phyloP scores from a whole-genome alignment of 2,329 filamentous ascomycete genomes.

The Eutypa lata region DNA sequence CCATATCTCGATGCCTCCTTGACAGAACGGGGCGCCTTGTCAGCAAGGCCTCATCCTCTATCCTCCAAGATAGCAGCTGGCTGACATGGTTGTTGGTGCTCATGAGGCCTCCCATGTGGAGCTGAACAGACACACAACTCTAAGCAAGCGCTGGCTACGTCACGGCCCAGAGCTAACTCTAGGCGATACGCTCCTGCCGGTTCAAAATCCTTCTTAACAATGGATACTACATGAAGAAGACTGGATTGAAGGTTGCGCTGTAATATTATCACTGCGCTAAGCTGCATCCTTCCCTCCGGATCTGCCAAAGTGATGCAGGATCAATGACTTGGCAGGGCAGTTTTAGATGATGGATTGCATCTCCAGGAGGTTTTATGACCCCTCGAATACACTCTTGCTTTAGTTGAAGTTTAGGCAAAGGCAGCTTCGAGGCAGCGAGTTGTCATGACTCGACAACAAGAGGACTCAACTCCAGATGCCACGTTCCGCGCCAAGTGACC shows the following conservation, averaged over 20 bases:
- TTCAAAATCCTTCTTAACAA: background rate
- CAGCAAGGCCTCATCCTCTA: no score
- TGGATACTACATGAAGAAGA: background rate
- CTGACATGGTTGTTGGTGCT: no score
- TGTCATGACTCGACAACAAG: slow-evolving; percentile 23
- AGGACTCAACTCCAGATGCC: slow-evolving; percentile 23
- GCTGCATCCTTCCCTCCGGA: slow-evolving; percentile 16
- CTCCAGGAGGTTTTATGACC: slow-evolving; percentile 24
- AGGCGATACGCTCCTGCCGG: no score
- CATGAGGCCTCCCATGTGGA: no score
- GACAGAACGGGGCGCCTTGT: no score
- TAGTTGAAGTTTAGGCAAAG: slow-evolving; percentile 16
- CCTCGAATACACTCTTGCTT: slow-evolving; percentile 18
- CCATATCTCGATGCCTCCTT: no score
- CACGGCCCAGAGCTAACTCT: no score
- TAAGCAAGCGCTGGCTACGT: no score
- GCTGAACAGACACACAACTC: no score
- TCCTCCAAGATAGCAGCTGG: no score
- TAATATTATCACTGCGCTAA: background rate
- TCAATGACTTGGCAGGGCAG: slow-evolving; percentile 29
- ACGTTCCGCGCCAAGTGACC: slow-evolving; percentile 32
- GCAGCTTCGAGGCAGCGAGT: slow-evolving; percentile 14
- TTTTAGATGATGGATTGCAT: slow-evolving; percentile 28
- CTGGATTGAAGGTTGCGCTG: background rate
- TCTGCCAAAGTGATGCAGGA: slow-evolving; percentile 31